Evolutionary conservation across 345 rosid species (phyloP), one percentile per base, ranked within the genome.

Genomic region (Excoecaria agallocha): DNA sequence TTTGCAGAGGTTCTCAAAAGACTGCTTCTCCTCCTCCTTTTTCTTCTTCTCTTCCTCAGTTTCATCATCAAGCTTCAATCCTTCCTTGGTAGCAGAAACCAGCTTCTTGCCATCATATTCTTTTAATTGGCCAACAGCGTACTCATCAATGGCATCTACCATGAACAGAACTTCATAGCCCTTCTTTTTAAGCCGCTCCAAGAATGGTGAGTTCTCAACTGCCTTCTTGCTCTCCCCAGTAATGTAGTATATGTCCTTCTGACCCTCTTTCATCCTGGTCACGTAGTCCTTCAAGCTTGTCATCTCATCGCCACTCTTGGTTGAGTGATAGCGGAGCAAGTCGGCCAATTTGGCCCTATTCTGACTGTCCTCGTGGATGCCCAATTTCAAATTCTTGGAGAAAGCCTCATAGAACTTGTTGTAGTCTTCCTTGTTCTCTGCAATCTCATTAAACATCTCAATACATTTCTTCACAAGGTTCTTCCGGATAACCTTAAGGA

Each of bases 141-240:
- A 93, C 79, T 93, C 98, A 39, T 93, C 98, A 5, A 91, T 93
- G 0, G 97, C 98, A 35, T 93, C 97, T 6, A 93, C 90, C 98
- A 93, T 93, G 85, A 66, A 93, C 0, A 93, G 90, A 8, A 93
- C 97, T 25, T 93, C 98, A 11, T 93, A 93, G 0, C 96, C 95
- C 59, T 83, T 93, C 88, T 87, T 93, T 85, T 85, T 93, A 22
- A 93, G 88, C 68, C 85, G 80, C 86, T 91, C 98, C 66, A 93
- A 55, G 88, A 93, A 93, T 0, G 98, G 95, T 13, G 98, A 93
- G 73, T 91, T 93, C 89, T 93, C 97, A 0, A 93, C 97, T 0
- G 95, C 97, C 73, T 91, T 91, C 74, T 90, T 91, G 83, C 89
- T 89, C 54, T 91, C 96, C 50, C 93, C 96, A 13, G 96, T 87